Evolutionary conservation across 805 yeast genomes (phyloP).

Genomic region (Yarrowia sp.): DNA sequence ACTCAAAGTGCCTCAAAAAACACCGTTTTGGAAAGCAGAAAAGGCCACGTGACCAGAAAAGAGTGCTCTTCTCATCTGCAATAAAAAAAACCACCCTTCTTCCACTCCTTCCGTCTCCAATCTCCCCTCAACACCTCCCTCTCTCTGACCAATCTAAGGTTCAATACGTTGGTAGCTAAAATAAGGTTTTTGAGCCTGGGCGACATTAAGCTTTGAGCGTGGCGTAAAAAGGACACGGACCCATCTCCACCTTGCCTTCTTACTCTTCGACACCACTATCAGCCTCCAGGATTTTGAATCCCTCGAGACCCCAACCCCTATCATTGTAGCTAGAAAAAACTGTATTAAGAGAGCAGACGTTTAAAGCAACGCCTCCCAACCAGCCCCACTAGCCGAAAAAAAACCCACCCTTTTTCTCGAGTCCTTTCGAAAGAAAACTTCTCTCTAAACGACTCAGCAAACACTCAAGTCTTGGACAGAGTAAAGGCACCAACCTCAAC

Average conservation of each 20-base stretch:
- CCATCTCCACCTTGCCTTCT: constrained; percentile 9
- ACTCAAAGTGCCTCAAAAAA: too few relatives aligned
- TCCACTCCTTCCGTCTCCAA: too few relatives aligned
- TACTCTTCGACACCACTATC: constrained; percentile 25
- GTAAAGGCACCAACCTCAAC: constrained; percentile 37
- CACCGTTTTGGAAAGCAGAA: too few relatives aligned
- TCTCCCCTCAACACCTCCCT: neutral
- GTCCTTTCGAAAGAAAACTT: constrained; percentile 22
- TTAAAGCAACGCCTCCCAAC: constrained; percentile 36
- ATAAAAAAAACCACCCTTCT: too few relatives aligned
- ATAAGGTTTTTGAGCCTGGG: constrained; percentile 7
- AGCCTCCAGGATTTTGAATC: constrained; percentile 33
- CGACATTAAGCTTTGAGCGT: constrained; percentile 14
- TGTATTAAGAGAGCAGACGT: constrained; percentile 38
- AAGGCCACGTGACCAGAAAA: too few relatives aligned
- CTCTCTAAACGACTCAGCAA: constrained; percentile 27
- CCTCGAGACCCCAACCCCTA: constrained; percentile 33
- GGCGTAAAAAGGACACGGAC: constrained; percentile 37
- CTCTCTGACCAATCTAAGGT: constrained; percentile 31
- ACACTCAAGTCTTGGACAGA: constrained; percentile 35
- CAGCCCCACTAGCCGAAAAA: constrained; percentile 31
- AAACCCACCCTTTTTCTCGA: constrained; percentile 9
- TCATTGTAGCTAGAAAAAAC: constrained; percentile 37
- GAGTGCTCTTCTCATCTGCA: too few relatives aligned
- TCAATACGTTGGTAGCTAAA: constrained; percentile 30